Base-by-base conservation (phyloP, 78 protist genomes). In the Dictyostelium capitatum region DNA sequence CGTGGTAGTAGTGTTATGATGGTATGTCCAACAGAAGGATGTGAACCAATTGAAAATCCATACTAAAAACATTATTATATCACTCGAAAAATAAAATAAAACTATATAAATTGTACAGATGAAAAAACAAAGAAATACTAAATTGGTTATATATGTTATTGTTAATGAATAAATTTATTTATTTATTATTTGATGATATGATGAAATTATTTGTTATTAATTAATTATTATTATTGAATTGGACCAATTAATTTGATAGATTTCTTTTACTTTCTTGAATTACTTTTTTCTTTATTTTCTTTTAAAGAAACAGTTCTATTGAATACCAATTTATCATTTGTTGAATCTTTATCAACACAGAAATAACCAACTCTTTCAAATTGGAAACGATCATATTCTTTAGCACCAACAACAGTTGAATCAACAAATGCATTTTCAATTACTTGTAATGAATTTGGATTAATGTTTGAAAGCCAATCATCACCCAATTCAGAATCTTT, bases 321-420 rank as follows among this genome's bases (percentile, higher is more conserved):
- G 97, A 98, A 97, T 67, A 98, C 98, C 69, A 90, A 95, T 30
- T 28, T 28, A 6, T 56, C 91, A 17, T 77, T 3, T 41, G 92
- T 84, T 23, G 95, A 15, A 83, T 98, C 98, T 41, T 28, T 28
- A 75, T 99, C 99, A 19, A 64, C 85, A 25, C 56, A 56, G 96
- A 98, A 99, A 97, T 59, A 99, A 65, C 99, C 99, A 37, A 90
- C 50, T 43, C 99, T 96, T 95, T 99, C 99, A 53, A 98, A 97
- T 91, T 98, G 99, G 95, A 90, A 83, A 48, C 82, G 10, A 41
- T 79, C 95, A 20, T 46, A 67, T 64, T 23, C 72, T 69, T 96
- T 97, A 10, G 81, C 78, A 15, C 57, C 82, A 2, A n/a, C 56
- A 6, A 84, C 47, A 70, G 95, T 79, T 3, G 19, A 32, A 47